Conservation (phyloP, 805 yeast genomes). For the Wickerhamiella nectarea region DNA sequence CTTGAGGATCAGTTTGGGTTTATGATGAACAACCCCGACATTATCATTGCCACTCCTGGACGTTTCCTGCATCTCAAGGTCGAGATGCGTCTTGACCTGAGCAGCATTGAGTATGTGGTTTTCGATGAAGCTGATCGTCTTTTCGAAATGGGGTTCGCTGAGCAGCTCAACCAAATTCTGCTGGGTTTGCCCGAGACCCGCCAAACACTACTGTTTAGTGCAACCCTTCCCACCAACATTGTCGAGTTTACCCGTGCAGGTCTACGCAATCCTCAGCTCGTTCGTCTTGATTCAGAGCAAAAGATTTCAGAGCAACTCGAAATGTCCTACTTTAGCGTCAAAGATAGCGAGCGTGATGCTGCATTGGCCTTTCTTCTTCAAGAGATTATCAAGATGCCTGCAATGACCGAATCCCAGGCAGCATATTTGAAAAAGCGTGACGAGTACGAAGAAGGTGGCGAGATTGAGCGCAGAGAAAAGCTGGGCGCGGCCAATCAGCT, state of each 20-base stretch:
- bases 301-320: slow-evolving; percentile 83
- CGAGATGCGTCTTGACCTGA: slow-evolving; percentile 82
- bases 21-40: slow-evolving; percentile 91
- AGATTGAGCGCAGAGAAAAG: slow-evolving; percentile 34
- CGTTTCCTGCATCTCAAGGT: slow-evolving; percentile 89
- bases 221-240: slow-evolving; percentile 81
- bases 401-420: slow-evolving; percentile 58
- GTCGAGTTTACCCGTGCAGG: slow-evolving; percentile 98
- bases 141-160: slow-evolving; percentile 92
- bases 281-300: slow-evolving; percentile 83
- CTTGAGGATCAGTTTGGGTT: slow-evolving; percentile 87
- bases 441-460: slow-evolving; percentile 37
- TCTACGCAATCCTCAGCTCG: slow-evolving; percentile 76
- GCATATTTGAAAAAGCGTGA: slow-evolving; percentile 37
- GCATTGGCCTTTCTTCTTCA: slow-evolving; percentile 63
- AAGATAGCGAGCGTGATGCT: slow-evolving; percentile 80
- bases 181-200: slow-evolving; percentile 70
- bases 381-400: slow-evolving; percentile 72
- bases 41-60: slow-evolving; percentile 94
- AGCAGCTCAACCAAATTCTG: slow-evolving; percentile 77
- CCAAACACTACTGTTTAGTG: slow-evolving; percentile 84
- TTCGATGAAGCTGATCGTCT: slow-evolving; percentile 96
- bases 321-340: slow-evolving; percentile 67
- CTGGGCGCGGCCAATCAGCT: slow-evolving; percentile 69
- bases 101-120: slow-evolving; percentile 74